Evolutionary conservation across 371 early-diverging fungal species (phyloP), one percentile per base, ranked within the genome.

Genomic region (Apophysomyces trapeziformis): DNA sequence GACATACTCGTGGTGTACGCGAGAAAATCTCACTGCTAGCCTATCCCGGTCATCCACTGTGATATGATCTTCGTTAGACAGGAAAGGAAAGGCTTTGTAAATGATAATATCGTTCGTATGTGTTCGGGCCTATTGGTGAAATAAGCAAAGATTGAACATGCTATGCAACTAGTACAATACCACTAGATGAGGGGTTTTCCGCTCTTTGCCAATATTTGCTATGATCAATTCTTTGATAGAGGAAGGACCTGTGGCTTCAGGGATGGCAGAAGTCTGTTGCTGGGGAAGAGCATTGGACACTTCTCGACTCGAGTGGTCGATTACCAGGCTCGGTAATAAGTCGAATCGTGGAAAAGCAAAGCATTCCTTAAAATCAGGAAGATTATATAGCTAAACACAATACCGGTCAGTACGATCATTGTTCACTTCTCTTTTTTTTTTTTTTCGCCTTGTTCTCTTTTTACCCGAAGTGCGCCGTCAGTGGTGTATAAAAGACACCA

Each of bases 301-400:
- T 12, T 21, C 45, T 58, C 41, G 72, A 12, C 68, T 54, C 16
- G 71, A 67, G n/a, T 73, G 64, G 70, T 93, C 94, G 0, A 73
- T 68, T 6, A 93, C 66, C 1, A 91, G 67, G 11, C 73, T 72
- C 5, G 92, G 91, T 9, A 90, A 71, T 35, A 84, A 71, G 64
- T 88, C 86, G 63, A 95, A 92, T n/a, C 83, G 79, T 13, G 91
- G 85, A 57, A 85, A 82, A 38, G 64, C 66, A 68, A 89, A 94
- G 12, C 85, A 84, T 59, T 87, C 86, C 61, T 88, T 76, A 57
- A 94, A 87, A 38, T 88, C 90, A 4, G 93, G 93, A 16, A 95
- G 75, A 12, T 78, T 83, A 62, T 86, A 90, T 14, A 95, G 81
- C 82, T 91, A 64, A 32, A 1, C 11, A n/a, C 41, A 41, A 26